These are phyloP conservation scores for Stephania yunnanensis DNA, from an alignment of 164 flowering plant species.

Conservation along the genomic window DNA sequence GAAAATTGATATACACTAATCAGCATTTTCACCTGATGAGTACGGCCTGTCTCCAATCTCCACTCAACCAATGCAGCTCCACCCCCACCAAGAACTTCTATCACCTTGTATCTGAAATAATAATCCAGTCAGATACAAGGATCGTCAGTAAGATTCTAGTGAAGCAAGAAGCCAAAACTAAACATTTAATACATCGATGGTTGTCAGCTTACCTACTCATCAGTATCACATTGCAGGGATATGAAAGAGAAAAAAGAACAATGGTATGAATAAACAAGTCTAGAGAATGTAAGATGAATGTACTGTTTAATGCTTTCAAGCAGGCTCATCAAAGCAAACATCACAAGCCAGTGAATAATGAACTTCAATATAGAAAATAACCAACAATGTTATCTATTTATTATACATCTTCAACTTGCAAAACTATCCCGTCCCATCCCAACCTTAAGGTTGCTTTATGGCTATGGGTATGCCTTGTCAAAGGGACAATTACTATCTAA, in stretches of 20 bases:
- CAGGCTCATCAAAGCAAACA: neutral
- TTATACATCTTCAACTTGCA: no score
- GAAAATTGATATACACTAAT: neutral
- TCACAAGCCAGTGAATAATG: neutral
- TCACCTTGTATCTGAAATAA: conserved; percentile 61
- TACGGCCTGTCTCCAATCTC: conserved; percentile 97
- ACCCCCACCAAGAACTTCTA: conserved; percentile 79
- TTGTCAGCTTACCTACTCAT: neutral
- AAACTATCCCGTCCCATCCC: no score
- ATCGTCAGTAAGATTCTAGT: neutral
- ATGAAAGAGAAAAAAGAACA: neutral
- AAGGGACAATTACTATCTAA: no score
- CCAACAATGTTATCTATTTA: no score
- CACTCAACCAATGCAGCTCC: conserved; percentile 89
- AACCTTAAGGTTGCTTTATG: no score
- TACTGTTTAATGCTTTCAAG: neutral
- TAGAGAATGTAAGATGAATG: neutral
- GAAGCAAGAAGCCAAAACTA: neutral
- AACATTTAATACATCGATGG: neutral
- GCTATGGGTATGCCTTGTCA: no score
- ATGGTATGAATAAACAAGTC: neutral
- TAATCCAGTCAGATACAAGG: neutral
- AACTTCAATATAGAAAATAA: neutral
- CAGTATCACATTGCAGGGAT: neutral
- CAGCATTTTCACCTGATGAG: conserved; percentile 74